Base-by-base conservation (phyloP, 371 early-diverging fungal species). In the Mucor sp. region DNA sequence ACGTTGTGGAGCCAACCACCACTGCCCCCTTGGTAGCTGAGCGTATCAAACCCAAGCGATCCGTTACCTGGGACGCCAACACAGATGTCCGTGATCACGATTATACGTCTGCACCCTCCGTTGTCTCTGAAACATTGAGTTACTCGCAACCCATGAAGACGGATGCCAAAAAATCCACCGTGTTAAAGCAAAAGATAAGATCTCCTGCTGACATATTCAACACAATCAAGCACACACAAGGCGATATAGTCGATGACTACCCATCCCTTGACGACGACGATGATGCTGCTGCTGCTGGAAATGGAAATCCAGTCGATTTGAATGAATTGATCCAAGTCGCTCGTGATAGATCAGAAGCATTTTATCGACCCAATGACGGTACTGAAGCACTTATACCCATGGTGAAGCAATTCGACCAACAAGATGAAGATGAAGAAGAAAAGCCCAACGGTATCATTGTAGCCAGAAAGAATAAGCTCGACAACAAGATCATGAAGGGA, bases 401-500 rank as follows among this genome's bases (percentile, higher is more conserved):
- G 39, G 48, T 62, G 6, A 60, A 39, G 6, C 27, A 19, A 14
- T 43, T 19, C 30, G n/a, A 61, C 9, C 1, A 50, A 6, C 59
- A 57, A 3, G 47, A 58, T 4, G 53, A 62, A 8, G 68, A 64
- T 0, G 65, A 60, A 6, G 64, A 58, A 4, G 65, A 70, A 23
- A 39, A 63, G 12, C 50, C 50, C 17, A 44, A 59, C 0, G 65
- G 68, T 9, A 64, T 68, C 21, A 65, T 72, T 30, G 60, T 72
- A 11, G 63, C 66, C 1, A 65, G 55, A 14, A 73, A 69, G 39
- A 69, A n/a, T 6, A 83, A 80, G 21, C 44, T 83, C 50, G 87
- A 87, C 53, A 84, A 84, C 7, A 71, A 79, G 2, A 66, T 79
- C 5, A 82, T 87, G 87, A 77, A 77, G 60, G 86, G 85, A 15